Base-by-base conservation (phyloP, 2,329 filamentous ascomycete species). In the Penicillium sp. region DNA sequence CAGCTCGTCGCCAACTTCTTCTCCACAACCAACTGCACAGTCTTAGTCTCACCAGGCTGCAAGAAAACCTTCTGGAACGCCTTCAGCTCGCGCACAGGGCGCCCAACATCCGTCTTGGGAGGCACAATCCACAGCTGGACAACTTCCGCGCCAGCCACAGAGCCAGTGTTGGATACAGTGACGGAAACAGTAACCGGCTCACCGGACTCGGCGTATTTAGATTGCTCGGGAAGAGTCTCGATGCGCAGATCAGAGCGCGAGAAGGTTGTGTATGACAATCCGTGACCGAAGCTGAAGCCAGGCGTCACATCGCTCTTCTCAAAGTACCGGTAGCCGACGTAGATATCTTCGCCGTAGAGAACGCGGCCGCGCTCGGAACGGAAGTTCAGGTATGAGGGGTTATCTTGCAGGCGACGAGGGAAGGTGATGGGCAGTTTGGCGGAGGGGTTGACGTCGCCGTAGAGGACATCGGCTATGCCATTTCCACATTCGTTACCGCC, bases 401-500 rank as follows among this genome's bases (percentile, higher is more conserved):
- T 90, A 65, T 92, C 87, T 65, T 88, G 81, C 1, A 88, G 68
- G 14, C 79, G 78, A 48, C 78, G 79, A 1, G 90, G 90, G 75
- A 92, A 92, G 2, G 81, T 88, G 21, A 92, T 77, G 0, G 88
- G 87, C 1, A 92, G 79, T 70, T 92, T 92, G 13, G 85, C 89
- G 42, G 84, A 87, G 0, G 90, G 90, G 67, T 89, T 92, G 44
- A 83, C 81, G 57, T 87, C 82, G 45, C 89, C 90, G 59, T 90
- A 89, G 1, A 93, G 77, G 1, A 93, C 81, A 60, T 93, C 89
- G 0, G 88, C 89, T 57, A 95, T 87, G 10, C 86, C 87, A 66
- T 92, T 91, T 5, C 90, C 90, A 5, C 87, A 88, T 75, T 94
- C 90, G 65, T 94, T 90, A n/a, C 90, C 90, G 56, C 89, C 88